phyloP scores from a whole-genome alignment of 345 rosid species.

The Corymbia maculata region DNA sequence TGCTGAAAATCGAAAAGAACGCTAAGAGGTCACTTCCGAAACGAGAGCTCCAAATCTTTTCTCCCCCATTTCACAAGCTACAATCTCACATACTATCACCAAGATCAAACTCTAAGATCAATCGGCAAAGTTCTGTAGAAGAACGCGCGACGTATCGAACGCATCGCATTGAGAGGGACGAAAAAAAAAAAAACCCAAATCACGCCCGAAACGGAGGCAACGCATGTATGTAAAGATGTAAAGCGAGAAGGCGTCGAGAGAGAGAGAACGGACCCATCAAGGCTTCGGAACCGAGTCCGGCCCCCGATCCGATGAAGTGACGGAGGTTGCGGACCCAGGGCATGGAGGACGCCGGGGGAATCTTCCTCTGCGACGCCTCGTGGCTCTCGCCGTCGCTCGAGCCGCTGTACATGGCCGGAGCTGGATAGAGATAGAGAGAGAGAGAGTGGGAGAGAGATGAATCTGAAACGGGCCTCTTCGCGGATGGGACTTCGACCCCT shows the following conservation, averaged over 20 bases:
- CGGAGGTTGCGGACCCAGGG: constrained; percentile 94
- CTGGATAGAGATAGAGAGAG: no score
- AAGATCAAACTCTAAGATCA: background rate
- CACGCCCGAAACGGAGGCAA: background rate
- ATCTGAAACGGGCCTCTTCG: background rate
- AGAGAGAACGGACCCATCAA: constrained; percentile 61
- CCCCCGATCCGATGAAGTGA: constrained; percentile 87
- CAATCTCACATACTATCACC: background rate
- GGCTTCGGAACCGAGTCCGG: constrained; percentile 98
- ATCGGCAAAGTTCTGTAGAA: background rate
- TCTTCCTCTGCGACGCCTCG: constrained; percentile 78
- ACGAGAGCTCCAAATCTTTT: background rate
- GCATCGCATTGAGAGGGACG: background rate
- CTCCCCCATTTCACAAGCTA: background rate
- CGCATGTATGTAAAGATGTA: background rate
- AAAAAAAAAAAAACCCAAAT: background rate
- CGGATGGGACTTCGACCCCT: background rate
- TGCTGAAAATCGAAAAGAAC: background rate
- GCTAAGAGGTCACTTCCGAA: background rate
- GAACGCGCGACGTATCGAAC: background rate
- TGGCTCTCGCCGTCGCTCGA: constrained; percentile 96
- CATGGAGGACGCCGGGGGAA: constrained; percentile 94
- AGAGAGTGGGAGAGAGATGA: no score
- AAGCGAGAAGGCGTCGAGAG: background rate
- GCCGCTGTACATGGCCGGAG: constrained; percentile 67